Conservation (phyloP, 2,329 filamentous ascomycete genomes). For the Exophiala xenobiotica region DNA sequence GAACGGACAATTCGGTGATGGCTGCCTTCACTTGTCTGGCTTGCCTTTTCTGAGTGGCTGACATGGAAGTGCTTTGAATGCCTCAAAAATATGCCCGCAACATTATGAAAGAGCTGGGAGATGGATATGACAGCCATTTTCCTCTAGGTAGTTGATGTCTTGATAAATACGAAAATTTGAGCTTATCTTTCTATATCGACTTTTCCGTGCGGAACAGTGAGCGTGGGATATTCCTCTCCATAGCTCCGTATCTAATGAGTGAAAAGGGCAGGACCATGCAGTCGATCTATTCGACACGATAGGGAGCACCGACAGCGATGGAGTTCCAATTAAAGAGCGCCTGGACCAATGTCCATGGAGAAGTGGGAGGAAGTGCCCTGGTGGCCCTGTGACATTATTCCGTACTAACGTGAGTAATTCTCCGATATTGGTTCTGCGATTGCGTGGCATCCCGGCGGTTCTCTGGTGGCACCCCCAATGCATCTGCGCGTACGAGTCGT, state of each 20-base stretch:
- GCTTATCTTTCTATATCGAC: neutral
- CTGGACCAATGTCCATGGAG: too few relatives aligned
- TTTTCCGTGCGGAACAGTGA: neutral
- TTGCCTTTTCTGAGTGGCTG: conserved; percentile 12
- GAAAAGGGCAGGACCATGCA: neutral
- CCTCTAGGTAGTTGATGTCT: conserved; percentile 8
- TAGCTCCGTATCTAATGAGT: too few relatives aligned
- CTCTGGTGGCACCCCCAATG: neutral
- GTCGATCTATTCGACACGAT: neutral
- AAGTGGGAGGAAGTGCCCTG: too few relatives aligned
- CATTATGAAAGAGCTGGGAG: conserved; percentile 11
- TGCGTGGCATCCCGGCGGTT: neutral
- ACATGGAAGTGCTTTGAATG: conserved; percentile 3
- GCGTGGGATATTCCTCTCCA: too few relatives aligned
- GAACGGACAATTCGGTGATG: conserved; percentile 29
- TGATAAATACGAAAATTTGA: conserved; percentile 4
- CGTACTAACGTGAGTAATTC: neutral
- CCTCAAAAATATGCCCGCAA: conserved; percentile 25
- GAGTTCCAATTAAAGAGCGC: too few relatives aligned
- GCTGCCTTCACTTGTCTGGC: conserved; percentile 13
- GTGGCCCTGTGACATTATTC: neutral
- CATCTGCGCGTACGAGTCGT: neutral
- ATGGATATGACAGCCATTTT: conserved; percentile 9
- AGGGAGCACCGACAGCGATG: too few relatives aligned
- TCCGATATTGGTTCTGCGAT: neutral